Conservation (phyloP, 306 rosid species). For the Vicia faba region DNA sequence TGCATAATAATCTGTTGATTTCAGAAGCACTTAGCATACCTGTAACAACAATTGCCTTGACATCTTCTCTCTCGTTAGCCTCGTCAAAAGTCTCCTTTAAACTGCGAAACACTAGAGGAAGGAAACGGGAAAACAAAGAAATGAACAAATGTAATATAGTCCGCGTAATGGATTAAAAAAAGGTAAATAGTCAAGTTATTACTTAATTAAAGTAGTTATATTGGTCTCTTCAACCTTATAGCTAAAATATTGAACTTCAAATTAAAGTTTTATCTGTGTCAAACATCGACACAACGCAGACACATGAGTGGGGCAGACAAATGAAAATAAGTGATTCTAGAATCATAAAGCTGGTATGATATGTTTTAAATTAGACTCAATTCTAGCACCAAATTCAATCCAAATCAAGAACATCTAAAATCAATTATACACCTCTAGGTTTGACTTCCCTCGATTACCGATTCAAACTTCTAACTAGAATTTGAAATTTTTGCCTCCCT, state of each 20-base stretch:
- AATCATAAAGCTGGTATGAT: neutral
- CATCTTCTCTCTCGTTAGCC: constrained; percentile 74
- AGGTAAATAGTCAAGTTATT: neutral
- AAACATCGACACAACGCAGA: neutral
- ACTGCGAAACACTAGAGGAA: constrained; percentile 58
- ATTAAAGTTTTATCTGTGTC: neutral
- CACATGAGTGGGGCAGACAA: too few species aligned
- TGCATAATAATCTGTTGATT: constrained; percentile 6
- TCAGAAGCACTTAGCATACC: constrained; percentile 49
- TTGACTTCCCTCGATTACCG: neutral
- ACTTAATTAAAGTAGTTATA: neutral
- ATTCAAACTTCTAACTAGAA: neutral
- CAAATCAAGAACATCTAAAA: neutral
- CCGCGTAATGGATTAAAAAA: neutral
- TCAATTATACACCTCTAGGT: neutral
- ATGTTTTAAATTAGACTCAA: neutral
- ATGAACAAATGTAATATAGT: neutral
- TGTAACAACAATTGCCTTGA: constrained; percentile 88
- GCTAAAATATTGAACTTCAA: neutral
- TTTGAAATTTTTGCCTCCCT: neutral
- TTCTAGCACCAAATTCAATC: neutral
- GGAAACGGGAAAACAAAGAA: neutral
- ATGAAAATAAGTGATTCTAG: neutral
- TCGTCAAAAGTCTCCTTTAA: constrained; percentile 69
- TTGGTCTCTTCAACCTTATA: neutral